Conservation (phyloP, 495 filamentous ascomycete genomes). For the Lentithecium fluviatile region DNA sequence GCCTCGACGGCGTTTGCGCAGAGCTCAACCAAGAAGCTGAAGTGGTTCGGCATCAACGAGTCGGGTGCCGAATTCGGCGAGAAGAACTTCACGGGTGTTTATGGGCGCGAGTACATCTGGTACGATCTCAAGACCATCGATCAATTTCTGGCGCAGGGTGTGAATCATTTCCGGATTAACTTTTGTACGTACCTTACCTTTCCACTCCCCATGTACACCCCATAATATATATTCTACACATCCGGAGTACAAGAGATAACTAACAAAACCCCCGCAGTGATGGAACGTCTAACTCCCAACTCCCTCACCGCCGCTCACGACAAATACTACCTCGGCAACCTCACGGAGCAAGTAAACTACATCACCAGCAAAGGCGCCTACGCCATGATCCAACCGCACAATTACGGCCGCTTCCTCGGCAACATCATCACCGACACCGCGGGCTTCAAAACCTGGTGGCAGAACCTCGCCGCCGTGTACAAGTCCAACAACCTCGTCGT, state of each 20-base stretch:
- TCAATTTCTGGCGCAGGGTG: conserved; percentile 59
- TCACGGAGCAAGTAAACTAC: conserved; percentile 50
- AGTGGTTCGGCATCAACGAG: conserved; percentile 36
- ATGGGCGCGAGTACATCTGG: conserved; percentile 33
- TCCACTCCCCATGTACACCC: no score
- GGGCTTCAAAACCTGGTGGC: conserved; percentile 66
- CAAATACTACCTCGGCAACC: conserved; percentile 47
- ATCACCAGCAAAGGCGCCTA: conserved; percentile 65
- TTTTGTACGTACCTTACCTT: conserved; percentile 40
- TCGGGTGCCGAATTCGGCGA: conserved; percentile 34
- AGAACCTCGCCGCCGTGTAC: conserved; percentile 60
- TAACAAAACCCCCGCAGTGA: conserved; percentile 41
- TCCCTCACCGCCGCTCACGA: conserved; percentile 49
- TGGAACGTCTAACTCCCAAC: conserved; percentile 65
- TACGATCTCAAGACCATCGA: conserved; percentile 32
- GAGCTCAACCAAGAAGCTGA: conserved; percentile 17
- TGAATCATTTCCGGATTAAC: conserved; percentile 70
- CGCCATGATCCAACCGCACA: conserved; percentile 70
- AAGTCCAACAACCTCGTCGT: conserved; percentile 61
- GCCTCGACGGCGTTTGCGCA: conserved; percentile 17
- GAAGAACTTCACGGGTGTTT: conserved; percentile 30
- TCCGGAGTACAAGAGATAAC: no score
- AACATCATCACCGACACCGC: conserved; percentile 63
- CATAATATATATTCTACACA: no score
- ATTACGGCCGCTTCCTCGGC: conserved; percentile 66